These are phyloP conservation scores for Phytophthora pini DNA, from an alignment of 352 stramenopile species.

Conservation along the genomic window DNA sequence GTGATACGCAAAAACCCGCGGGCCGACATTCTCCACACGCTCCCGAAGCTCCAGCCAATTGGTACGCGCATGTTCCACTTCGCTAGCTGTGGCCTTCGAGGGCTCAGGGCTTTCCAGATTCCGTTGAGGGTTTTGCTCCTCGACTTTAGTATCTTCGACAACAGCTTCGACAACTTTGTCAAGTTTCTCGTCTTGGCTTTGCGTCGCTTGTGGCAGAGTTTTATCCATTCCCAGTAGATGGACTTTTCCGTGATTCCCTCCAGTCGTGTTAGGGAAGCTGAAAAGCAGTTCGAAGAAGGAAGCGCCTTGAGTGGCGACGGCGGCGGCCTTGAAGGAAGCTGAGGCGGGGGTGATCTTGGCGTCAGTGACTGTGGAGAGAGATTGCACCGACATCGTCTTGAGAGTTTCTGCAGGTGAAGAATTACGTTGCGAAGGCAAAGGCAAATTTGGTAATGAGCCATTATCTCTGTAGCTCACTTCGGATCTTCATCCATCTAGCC, in stretches of 20 bases:
- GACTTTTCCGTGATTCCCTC: background rate
- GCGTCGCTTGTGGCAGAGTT: background rate
- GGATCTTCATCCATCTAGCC: background rate
- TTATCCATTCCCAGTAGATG: background rate
- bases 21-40: constrained; percentile 32
- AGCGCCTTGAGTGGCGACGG: background rate
- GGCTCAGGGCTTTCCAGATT: background rate
- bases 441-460: constrained; percentile 12
- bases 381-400: constrained; percentile 22
- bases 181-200: background rate
- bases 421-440: constrained; percentile 1
- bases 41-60: constrained; percentile 30
- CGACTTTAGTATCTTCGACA: too few relatives aligned
- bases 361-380: constrained; percentile 3
- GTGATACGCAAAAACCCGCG: constrained; percentile 29
- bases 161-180: background rate
- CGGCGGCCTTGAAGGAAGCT: background rate
- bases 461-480: background rate
- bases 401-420: background rate
- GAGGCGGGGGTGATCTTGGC: constrained; percentile 8
- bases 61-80: constrained; percentile 9
- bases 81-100: background rate
- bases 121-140: background rate
- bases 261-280: background rate
- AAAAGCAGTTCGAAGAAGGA: constrained; percentile 1